A percentile compares a stretch with the other conserved stretches of the same genome.
These are phyloP conservation scores for Trichoderma gamsii DNA, from an alignment of 495 filamentous ascomycete species.

Conservation along the genomic window DNA sequence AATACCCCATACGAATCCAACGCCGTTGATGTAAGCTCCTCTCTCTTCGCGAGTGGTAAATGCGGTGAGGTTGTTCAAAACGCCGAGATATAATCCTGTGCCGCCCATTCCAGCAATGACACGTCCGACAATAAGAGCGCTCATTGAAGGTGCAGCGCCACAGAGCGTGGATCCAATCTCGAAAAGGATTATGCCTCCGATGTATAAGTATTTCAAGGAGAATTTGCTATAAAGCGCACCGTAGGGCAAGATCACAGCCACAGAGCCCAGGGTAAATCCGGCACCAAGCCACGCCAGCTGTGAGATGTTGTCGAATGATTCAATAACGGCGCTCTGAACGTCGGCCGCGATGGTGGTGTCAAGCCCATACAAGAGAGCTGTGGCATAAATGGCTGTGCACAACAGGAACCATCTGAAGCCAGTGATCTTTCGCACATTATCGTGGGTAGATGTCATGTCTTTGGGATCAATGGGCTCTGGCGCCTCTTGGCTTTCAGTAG, in stretches of 20 bases:
- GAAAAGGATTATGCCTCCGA: slow-evolving; percentile 45
- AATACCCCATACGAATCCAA: slow-evolving; percentile 42
- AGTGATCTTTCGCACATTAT: slow-evolving; percentile 9
- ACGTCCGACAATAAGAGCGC: slow-evolving; percentile 47
- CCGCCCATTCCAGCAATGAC: slow-evolving; percentile 37
- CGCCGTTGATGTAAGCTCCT: slow-evolving; percentile 39
- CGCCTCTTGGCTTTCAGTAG: too few species aligned
- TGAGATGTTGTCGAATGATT: slow-evolving; percentile 40
- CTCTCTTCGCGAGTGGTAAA: slow-evolving; percentile 41
- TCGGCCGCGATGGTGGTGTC: slow-evolving; percentile 60
- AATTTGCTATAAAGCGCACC: slow-evolving; percentile 42
- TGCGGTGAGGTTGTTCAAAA: slow-evolving; percentile 38
- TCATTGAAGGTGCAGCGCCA: slow-evolving; percentile 46
- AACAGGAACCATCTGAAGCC: slow-evolving; percentile 38
- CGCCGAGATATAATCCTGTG: slow-evolving; percentile 44
- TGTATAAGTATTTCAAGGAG: slow-evolving; percentile 48
- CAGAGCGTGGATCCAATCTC: slow-evolving; percentile 47
- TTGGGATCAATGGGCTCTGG: neutral
- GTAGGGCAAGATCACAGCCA: slow-evolving; percentile 38
- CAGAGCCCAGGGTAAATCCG: slow-evolving; percentile 46
- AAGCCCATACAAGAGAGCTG: slow-evolving; percentile 48
- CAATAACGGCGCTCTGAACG: slow-evolving; percentile 50
- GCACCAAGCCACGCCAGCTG: slow-evolving; percentile 53
- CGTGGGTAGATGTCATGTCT: neutral
- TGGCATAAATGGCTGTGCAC: slow-evolving; percentile 40